Evolutionary conservation across 148 eudicot species (phyloP).

Genomic region (Fallopia convolvulus): DNA sequence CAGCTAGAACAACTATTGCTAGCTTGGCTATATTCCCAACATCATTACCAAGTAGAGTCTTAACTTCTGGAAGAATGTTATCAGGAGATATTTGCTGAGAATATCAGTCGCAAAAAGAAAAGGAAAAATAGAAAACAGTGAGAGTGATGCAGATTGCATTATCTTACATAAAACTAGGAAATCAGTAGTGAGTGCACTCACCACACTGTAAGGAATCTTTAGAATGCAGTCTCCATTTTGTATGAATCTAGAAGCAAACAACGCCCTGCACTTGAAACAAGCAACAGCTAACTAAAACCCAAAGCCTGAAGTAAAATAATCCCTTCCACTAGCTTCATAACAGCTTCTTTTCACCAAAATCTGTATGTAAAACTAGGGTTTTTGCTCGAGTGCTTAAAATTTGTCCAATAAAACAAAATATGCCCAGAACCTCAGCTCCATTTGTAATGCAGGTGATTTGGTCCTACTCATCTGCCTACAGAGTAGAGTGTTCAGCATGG

Average conservation of each 20-base stretch:
- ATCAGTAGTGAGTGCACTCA: conserved; percentile 8
- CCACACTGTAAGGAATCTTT: conserved; percentile 61
- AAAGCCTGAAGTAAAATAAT: too few species aligned
- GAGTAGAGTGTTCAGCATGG: not conserved
- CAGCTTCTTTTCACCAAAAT: not conserved
- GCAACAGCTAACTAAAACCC: not conserved
- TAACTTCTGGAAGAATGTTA: conserved; percentile 41
- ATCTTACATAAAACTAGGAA: not conserved
- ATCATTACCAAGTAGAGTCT: conserved; percentile 43
- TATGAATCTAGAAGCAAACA: conserved; percentile 47
- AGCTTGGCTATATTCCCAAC: conserved; percentile 54
- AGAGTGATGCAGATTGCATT: not conserved
- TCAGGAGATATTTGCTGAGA: conserved; percentile 67
- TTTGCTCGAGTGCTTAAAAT: not conserved
- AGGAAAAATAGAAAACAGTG: not conserved
- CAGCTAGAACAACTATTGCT: conserved; percentile 54
- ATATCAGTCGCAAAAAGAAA: conserved; percentile 11
- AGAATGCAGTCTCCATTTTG: conserved; percentile 64
- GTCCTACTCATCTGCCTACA: too few species aligned
- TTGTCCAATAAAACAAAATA: not conserved
- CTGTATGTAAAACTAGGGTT: not conserved
- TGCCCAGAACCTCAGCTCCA: not conserved
- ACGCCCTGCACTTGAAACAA: conserved; percentile 29
- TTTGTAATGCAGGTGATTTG: not conserved
- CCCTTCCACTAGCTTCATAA: too few species aligned